phyloP scores from a whole-genome alignment of 75 land plant genomes.

The Picea sitchensis region DNA sequence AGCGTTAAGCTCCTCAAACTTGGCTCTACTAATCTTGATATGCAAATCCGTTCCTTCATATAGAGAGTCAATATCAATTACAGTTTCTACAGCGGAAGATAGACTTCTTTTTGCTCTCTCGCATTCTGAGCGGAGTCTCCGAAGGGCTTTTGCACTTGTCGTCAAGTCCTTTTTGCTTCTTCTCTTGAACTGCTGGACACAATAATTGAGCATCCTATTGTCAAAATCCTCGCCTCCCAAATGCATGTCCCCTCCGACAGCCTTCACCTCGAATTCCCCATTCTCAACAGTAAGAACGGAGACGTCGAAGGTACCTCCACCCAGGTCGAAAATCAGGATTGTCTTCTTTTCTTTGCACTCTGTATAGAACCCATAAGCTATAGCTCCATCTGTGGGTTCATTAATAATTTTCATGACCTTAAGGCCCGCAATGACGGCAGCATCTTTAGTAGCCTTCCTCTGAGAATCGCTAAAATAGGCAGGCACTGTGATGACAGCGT shows the following conservation, averaged over 20 bases:
- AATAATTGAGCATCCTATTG: constrained; percentile 27
- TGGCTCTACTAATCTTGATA: constrained; percentile 9
- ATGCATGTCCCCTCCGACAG: constrained; percentile 9
- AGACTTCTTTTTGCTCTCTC: constrained; percentile 23
- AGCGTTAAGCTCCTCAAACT: constrained; percentile 22
- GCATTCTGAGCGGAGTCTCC: constrained; percentile 19
- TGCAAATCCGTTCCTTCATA: constrained; percentile 10
- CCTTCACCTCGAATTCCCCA: constrained; percentile 11
- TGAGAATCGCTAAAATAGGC: constrained; percentile 20
- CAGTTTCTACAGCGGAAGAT: not conserved
- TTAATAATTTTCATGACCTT: constrained; percentile 19
- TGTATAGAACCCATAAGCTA: constrained; percentile 15
- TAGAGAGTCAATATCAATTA: constrained; percentile 11
- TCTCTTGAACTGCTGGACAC: constrained; percentile 27
- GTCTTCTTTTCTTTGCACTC: not conserved
- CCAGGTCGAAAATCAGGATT: constrained; percentile 14
- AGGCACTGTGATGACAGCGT: constrained; percentile 26
- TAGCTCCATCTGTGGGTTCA: constrained; percentile 38
- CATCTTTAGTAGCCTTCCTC: constrained; percentile 24
- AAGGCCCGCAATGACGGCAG: constrained; percentile 17
- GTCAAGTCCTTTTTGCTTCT: constrained; percentile 15
- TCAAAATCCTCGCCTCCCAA: constrained; percentile 45
- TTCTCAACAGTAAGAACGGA: constrained; percentile 1
- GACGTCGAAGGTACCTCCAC: constrained; percentile 11
- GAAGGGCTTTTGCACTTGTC: constrained; percentile 18